Evolutionary conservation across 129 eudicot genomes (phyloP), one percentile per base, ranked within the genome.

Genomic region (Flaveria ramosissima): DNA sequence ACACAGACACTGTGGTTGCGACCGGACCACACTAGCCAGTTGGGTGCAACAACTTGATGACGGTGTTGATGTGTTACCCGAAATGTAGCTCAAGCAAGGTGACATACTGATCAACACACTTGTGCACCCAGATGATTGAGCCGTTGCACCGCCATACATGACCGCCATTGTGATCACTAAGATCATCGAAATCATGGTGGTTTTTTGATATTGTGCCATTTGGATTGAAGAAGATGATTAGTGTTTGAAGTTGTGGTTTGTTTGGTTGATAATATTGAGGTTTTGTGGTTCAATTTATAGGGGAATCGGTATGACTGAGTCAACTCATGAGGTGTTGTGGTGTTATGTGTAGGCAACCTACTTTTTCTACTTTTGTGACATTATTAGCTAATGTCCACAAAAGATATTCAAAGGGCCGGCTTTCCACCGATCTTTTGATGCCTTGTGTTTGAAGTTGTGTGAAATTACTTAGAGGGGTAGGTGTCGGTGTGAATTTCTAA

Each of bases 81-180:
- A 56, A 69, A 72, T 72, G 78, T 79, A 79, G 53, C 72, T 72
- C 1, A 79, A 52, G 66, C 83, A 79, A 3, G 77, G 78, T n/a
- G 83, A 79, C 83, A 79, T 61, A 17, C 83, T 79, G 51, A 71
- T 71, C 41, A 78, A 45, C 70, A 45, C 82, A 45, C 60, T 78
- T 13, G 82, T 68, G 76, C 76, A 78, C 41, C 82, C 76, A 13
- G 82, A 27, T 4, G 82, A 70, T 57, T 90, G 93, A 50, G 89
- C 90, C 27, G 16, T 68, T 41, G 80, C 68, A 50, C 89, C 81
- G 0, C 73, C 48, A 81, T 77, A 90, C 39, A 87, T 55, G 39
- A 21, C 52, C 0, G 63, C 52, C 56, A 77, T 73, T 30, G 76
- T 74, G 76, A 81, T 48, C 70, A 43, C 79, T 45, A 69, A 61